Conservation (phyloP, 192 early-diverging fungal genomes). For the Podila horticola region DNA sequence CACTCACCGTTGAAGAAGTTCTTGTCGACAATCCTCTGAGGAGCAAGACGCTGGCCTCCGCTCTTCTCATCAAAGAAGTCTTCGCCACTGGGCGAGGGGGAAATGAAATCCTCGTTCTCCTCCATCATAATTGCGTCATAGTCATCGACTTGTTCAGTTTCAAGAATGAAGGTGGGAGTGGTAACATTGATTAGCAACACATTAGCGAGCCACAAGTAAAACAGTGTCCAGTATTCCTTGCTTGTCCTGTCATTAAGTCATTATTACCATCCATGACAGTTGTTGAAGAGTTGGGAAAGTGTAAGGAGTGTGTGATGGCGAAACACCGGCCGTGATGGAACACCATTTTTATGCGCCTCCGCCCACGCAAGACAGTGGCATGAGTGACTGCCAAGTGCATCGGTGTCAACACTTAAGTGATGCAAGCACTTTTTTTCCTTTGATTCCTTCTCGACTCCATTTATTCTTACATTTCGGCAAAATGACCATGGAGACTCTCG, state of each 20-base stretch:
- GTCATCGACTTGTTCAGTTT: conserved; percentile 4
- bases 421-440: background rate
- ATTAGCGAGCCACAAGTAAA: background rate
- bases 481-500: conserved; percentile 39
- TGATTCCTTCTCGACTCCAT: background rate
- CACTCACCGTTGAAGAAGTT: conserved; percentile 8
- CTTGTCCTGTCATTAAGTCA: background rate
- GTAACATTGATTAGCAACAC: background rate
- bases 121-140: conserved; percentile 5
- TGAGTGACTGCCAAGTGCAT: background rate
- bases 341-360: background rate
- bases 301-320: background rate
- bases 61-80: conserved; percentile 7
- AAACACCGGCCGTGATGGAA: background rate
- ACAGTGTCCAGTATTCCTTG: background rate
- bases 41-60: background rate
- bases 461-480: conserved; percentile 2
- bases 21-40: conserved; percentile 8
- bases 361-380: background rate
- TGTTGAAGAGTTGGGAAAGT: background rate
- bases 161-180: background rate
- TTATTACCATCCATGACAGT: background rate
- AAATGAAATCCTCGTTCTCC: conserved; percentile 2
- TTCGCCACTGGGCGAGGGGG: background rate
- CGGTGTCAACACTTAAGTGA: background rate